Conservation (phyloP, 1,284 basidiomycete species). For the Irpex sp. region DNA sequence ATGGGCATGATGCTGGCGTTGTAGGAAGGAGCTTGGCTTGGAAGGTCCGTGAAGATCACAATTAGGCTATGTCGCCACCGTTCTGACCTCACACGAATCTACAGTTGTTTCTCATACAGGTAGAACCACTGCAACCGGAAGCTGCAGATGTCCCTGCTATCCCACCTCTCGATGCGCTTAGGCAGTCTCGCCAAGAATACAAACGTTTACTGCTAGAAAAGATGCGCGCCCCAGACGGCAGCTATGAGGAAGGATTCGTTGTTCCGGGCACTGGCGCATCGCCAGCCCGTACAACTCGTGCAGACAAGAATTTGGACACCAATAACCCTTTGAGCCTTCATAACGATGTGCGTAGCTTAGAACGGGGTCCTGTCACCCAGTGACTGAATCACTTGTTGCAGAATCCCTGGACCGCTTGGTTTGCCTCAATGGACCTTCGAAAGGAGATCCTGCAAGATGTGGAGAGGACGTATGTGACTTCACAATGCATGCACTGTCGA, state of each 20-base stretch:
- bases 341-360: conserved; percentile 51
- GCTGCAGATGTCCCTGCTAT: conserved; percentile 38
- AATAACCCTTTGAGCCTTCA: conserved; percentile 88
- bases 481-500: background rate
- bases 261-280: conserved; percentile 43
- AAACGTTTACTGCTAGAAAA: conserved; percentile 49
- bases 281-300: conserved; percentile 30
- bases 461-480: conserved; percentile 69
- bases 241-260: conserved; percentile 61
- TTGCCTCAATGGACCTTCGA: conserved; percentile 77
- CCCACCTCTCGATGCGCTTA: conserved; percentile 41
- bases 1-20: conserved; percentile 35
- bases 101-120: conserved; percentile 56
- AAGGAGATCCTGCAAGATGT: conserved; percentile 89
- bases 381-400: conserved; percentile 23
- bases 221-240: conserved; percentile 74
- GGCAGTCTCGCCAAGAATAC: conserved; percentile 46
- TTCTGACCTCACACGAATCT: background rate
- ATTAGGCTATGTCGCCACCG: conserved; percentile 4
- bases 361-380: background rate
- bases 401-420: conserved; percentile 95
- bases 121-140: conserved; percentile 48
- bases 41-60: conserved; percentile 49
- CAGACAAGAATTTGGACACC: conserved; percentile 48
- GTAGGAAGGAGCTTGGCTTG: conserved; percentile 70